Evolutionary conservation across 23 red algal genomes (phyloP), one percentile per base, ranked within the genome.

Genomic region (Pyropia yezoensis): DNA sequence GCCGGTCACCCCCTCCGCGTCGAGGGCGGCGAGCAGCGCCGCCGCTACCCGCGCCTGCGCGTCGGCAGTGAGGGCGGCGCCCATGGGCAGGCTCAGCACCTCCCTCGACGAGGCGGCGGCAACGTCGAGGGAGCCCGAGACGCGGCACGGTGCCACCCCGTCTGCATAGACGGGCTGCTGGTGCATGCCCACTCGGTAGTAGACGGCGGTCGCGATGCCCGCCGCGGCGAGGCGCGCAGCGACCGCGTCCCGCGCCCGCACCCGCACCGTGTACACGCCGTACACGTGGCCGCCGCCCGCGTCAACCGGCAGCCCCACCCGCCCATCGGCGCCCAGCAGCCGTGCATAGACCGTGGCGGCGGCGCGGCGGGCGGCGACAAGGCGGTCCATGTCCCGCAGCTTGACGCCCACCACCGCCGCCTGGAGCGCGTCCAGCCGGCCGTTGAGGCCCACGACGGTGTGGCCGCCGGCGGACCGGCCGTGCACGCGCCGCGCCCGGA

Each of bases 191-290:
- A 34, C 50, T 12, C 62, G 66, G 27, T 84, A 84, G 21, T 84
- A 84, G 14, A 84, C 47, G n/a, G 79, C 79, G 65, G 60, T 67
- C 57, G 49, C 79, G 22, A 84, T 74, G n/a, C 53, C 54, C 18
- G 62, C 70, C 55, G 73, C 66, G 39, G 49, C 57, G 49, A 84
- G 54, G 51, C 58, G 63, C 26, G 45, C 59, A 23, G 59, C 68
- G 2, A 84, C 79, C 19, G 39, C 68, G 61, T 84, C 69, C 11
- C 79, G 68, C 52, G 58, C 57, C 55, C 73, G 39, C 23, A 84
- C 79, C 21, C 71, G 63, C 18, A 88, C 60, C 50, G 83, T 88
- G 61, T 88, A 88, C 2, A 88, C 83, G 18, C 73, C 83, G n/a
- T 60, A 88, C 8, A 74, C 83, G 32, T 63, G 67, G 19, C 57